Conservation (phyloP, 2,329 filamentous ascomycete species). For the Madurella mycetomatis region DNA sequence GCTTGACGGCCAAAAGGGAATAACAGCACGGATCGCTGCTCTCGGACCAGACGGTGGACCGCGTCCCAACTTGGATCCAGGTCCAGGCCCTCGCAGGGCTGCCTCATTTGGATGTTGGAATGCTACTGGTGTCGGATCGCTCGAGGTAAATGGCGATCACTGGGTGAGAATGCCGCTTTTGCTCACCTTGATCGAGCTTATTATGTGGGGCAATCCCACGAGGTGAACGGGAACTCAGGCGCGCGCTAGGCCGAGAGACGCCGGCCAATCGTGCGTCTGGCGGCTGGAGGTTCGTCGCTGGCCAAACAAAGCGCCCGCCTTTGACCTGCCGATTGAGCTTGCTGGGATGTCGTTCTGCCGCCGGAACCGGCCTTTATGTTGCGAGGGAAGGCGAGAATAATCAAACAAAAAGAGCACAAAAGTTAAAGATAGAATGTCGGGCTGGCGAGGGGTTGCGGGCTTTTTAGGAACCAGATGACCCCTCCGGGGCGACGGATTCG, state of each 20-base stretch:
- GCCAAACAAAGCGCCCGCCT: slow-evolving; percentile 14
- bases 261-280: slow-evolving; percentile 17
- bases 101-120: background rate
- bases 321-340: slow-evolving; percentile 6
- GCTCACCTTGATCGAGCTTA: slow-evolving; percentile 19
- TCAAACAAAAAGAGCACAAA: background rate
- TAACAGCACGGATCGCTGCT: background rate
- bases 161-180: slow-evolving; percentile 16
- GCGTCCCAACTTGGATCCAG: background rate
- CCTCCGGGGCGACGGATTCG: too few species aligned
- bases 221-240: slow-evolving; percentile 12
- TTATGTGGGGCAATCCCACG: slow-evolving; percentile 11
- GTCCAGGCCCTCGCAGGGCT: slow-evolving; percentile 4
- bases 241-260: slow-evolving; percentile 22
- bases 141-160: slow-evolving; percentile 7
- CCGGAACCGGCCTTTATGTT: background rate
- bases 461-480: slow-evolving; percentile 2
- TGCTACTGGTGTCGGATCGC: slow-evolving; percentile 12
- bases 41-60: background rate
- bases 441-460: background rate
- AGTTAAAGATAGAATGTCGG: background rate
- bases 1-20: background rate
- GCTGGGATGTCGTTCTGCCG: background rate
- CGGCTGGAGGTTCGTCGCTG: slow-evolving; percentile 17
- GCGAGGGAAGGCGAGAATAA: background rate